Conservation (phyloP, 225 moss, liverwort and hornwort genomes). For the Polytrichum commune region DNA sequence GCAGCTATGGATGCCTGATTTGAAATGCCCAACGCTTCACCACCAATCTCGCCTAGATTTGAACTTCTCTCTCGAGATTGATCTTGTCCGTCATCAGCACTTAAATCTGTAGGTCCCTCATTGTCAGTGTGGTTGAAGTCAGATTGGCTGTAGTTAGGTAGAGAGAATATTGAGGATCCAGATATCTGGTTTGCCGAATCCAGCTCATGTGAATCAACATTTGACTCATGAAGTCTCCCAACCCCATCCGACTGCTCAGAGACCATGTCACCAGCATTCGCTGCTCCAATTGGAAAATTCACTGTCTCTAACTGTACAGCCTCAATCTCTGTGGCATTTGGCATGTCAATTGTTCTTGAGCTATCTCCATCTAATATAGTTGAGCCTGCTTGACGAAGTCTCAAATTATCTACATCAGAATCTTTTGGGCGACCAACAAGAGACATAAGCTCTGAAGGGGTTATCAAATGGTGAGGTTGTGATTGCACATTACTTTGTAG, state of each 20-base stretch:
- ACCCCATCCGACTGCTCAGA: constrained; percentile 28
- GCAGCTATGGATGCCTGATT: constrained; percentile 61
- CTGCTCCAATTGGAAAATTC: constrained; percentile 32
- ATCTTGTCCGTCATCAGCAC: constrained; percentile 63
- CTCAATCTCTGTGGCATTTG: constrained; percentile 38
- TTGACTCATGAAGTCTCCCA: constrained; percentile 26
- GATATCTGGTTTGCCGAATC: constrained; percentile 33
- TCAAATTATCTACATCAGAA: constrained; percentile 49
- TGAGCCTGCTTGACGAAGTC: constrained; percentile 36
- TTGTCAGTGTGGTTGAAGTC: constrained; percentile 66
- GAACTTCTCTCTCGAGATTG: constrained; percentile 52
- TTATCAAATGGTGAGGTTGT: constrained; percentile 67
- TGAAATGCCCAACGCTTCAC: constrained; percentile 39
- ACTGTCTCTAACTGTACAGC: constrained; percentile 45
- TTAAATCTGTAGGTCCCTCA: constrained; percentile 48
- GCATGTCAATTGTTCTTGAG: constrained; percentile 23
- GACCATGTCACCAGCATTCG: constrained; percentile 21
- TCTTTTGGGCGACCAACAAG: constrained; percentile 60
- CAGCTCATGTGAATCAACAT: constrained; percentile 44
- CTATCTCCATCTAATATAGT: constrained; percentile 36
- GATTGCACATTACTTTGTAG: constrained; percentile 47
- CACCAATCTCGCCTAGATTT: constrained; percentile 49
- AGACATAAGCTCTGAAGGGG: constrained; percentile 90
- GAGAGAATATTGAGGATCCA: constrained; percentile 30
- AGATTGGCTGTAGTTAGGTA: constrained; percentile 39